Evolutionary conservation across 371 early-diverging fungal species (phyloP).

Genomic region (Basidiobolus meristosporus): DNA sequence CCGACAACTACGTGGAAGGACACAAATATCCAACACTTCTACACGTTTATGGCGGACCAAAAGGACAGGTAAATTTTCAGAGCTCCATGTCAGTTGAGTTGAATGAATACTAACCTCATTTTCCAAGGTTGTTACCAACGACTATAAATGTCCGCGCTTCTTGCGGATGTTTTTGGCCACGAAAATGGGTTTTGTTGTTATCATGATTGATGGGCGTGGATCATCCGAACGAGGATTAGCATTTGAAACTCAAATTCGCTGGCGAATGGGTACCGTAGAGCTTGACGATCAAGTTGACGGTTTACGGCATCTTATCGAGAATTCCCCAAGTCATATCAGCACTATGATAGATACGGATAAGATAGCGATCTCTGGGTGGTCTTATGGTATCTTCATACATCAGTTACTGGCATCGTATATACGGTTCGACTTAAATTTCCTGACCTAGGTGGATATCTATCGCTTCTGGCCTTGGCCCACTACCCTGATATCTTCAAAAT

Average conservation of each 20-base stretch:
- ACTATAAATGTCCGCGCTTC: conserved; percentile 40
- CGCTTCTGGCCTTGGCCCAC: conserved; percentile 46
- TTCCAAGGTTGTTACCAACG: conserved; percentile 43
- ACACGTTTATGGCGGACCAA: conserved; percentile 42
- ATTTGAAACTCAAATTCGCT: conserved; percentile 34
- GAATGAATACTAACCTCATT: too few species aligned
- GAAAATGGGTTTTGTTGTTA: conserved; percentile 42
- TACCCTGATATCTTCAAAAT: conserved; percentile 40
- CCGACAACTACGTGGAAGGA: conserved; percentile 20
- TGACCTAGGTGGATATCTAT: conserved; percentile 54
- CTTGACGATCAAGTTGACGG: conserved; percentile 51
- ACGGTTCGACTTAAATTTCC: too few species aligned
- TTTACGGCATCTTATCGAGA: conserved; percentile 17
- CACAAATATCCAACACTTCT: conserved; percentile 29
- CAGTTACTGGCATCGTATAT: too few species aligned
- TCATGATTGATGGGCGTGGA: conserved; percentile 58
- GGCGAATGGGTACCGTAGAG: conserved; percentile 37
- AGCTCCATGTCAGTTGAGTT: too few species aligned
- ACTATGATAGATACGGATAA: conserved; percentile 32
- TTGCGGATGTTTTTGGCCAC: conserved; percentile 37
- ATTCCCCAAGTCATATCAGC: conserved; percentile 15
- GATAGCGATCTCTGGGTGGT: conserved; percentile 49
- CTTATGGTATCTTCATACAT: conserved; percentile 34
- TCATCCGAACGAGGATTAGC: conserved; percentile 40
- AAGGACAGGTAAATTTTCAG: conserved; percentile 21